Evolutionary conservation across 768 basidiomycete genomes (phyloP), one percentile per base, ranked within the genome.

Genomic region (Lentinula edodes): DNA sequence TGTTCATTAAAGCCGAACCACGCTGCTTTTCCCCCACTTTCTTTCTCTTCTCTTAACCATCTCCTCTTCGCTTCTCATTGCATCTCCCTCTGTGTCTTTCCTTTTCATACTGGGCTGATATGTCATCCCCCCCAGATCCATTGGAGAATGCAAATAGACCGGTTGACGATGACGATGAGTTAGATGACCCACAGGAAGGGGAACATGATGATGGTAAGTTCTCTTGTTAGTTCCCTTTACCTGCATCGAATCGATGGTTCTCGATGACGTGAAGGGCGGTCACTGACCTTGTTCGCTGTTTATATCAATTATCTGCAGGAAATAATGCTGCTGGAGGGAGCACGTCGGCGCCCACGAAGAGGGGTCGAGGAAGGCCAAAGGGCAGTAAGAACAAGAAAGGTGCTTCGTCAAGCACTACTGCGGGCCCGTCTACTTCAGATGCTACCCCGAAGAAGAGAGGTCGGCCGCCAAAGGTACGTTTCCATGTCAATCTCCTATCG

Each of bases 341-440:
- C 66, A 13, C 36, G 68, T 74, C 62, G 8, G 67, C 74, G 50
- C 79, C 83, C 45, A 67, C 70, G 63, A 95, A 93, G 78, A 87
- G 93, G 68, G 86, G 90, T 69, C 83, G 94, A 52, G 94, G 94
- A 58, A 86, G 94, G 66, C 94, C 94, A 63, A 92, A 88, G 73
- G 93, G 93, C 67, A 91, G 90, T 74, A 95, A 91, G 78, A 83
- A 86, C 73, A 80, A 85, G 78, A 82, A 81, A 64, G 61, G 70
- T 42, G n/a, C 54, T 7, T 66, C 74, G 34, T 64, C 74, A 15
- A 60, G 75, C 52, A 68, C 74, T 50, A 68, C 74, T 51, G 71
- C 73, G 41, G 68, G 72, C 56, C 69, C 80, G 6, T 66, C 79
- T 12, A 65, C 76, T 20, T 69, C 78, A 15, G 61, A 72, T 13